These are phyloP conservation scores for Skeletonema grethae DNA, from an alignment of 108 stramenopile species.

Conservation along the genomic window DNA sequence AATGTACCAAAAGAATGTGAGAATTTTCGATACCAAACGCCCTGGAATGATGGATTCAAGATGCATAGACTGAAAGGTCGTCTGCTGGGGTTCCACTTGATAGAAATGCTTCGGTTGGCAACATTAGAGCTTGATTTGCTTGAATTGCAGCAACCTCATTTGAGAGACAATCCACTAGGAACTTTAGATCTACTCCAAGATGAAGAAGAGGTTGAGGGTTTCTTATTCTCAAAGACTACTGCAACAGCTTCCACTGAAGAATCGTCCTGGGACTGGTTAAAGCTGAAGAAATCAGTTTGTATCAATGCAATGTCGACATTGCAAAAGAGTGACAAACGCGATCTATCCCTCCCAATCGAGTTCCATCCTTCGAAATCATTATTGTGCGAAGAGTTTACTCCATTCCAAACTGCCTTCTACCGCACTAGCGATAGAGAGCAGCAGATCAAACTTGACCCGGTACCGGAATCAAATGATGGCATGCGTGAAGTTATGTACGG, in stretches of 20 bases:
- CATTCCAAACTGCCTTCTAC: slow-evolving; percentile 21
- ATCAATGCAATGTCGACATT: slow-evolving; percentile 6
- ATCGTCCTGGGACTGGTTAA: slow-evolving; percentile 9
- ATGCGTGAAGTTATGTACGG: slow-evolving; percentile 2
- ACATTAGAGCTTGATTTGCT: slow-evolving; percentile 14
- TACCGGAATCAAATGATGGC: background rate
- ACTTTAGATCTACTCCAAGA: background rate
- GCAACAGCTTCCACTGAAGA: background rate
- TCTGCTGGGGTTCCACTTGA: slow-evolving; percentile 17
- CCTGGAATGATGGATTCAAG: slow-evolving; percentile 36
- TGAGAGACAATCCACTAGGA: background rate
- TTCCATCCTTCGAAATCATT: slow-evolving; percentile 16
- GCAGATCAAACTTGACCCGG: background rate
- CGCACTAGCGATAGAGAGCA: background rate
- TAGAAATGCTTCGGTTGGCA: slow-evolving; percentile 25
- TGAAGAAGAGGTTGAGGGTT: slow-evolving; percentile 25
- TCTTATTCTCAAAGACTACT: slow-evolving; percentile 26
- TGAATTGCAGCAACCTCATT: slow-evolving; percentile 5
- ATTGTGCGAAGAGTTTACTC: slow-evolving; percentile 23
- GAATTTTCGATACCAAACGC: slow-evolving; percentile 14
- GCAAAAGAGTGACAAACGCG: background rate
- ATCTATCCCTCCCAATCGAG: background rate
- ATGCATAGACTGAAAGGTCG: slow-evolving; percentile 32
- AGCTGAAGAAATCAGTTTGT: slow-evolving; percentile 8
- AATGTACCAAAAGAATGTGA: background rate